Conservation (phyloP, 2,329 filamentous ascomycete genomes). For the Penicillium sp. region DNA sequence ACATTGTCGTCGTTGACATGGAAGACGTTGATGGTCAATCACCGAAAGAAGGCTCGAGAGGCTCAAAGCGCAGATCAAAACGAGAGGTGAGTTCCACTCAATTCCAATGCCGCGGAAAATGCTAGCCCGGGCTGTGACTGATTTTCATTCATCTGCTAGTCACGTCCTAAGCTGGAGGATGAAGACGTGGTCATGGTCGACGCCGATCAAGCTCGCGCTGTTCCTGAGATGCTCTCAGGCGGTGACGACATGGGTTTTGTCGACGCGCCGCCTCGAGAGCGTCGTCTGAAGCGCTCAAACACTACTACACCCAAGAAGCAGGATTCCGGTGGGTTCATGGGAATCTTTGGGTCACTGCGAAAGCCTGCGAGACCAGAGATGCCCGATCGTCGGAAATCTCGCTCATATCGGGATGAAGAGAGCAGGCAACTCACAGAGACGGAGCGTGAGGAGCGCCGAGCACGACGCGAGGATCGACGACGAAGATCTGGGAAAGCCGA, state of each 20-base stretch:
- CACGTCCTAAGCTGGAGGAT: conserved; percentile 29
- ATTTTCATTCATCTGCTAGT: conserved; percentile 16
- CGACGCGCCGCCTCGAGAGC: conserved; percentile 44
- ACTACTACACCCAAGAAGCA: conserved; percentile 60
- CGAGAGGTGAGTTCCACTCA: conserved; percentile 29
- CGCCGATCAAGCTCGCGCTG: conserved; percentile 41
- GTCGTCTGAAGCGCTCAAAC: conserved; percentile 55
- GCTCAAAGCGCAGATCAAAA: conserved; percentile 33
- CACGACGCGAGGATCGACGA: conserved; percentile 33
- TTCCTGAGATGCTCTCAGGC: conserved; percentile 40
- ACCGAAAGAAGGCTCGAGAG: conserved; percentile 29
- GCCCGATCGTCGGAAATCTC: conserved; percentile 34
- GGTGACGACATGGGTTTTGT: conserved; percentile 49
- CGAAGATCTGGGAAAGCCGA: conserved; percentile 42
- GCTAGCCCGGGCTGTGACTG: neutral
- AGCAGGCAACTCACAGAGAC: conserved; percentile 28
- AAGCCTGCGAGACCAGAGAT: conserved; percentile 29
- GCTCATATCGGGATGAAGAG: conserved; percentile 34
- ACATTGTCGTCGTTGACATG: conserved; percentile 54
- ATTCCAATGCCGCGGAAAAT: neutral
- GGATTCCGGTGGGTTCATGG: conserved; percentile 49
- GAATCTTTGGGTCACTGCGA: conserved; percentile 53
- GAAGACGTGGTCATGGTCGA: conserved; percentile 54
- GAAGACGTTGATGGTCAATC: conserved; percentile 36
- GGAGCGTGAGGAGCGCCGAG: conserved; percentile 33